Percentiles rank a stretch among this genome's conserved stretches.
These are phyloP conservation scores for Trichoderma pleuroti DNA, from an alignment of 2,329 filamentous ascomycete genomes.

Conservation along the genomic window DNA sequence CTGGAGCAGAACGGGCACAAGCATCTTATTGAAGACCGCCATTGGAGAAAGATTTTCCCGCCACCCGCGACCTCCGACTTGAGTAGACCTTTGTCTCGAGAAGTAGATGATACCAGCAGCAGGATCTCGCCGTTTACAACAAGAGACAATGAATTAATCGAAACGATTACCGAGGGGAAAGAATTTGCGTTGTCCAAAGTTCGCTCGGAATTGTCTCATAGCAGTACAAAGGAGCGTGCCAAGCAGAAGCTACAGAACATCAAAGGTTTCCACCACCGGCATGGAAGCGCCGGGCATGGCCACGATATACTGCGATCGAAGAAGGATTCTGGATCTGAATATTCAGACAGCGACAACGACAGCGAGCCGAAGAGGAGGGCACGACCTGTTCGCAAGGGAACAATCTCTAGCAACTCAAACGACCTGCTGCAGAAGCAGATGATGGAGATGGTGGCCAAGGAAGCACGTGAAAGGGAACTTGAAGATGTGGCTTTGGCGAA, in stretches of 20 bases:
- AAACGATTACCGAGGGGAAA: constrained; percentile 23
- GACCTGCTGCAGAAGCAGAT: constrained; percentile 60
- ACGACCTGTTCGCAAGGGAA: constrained; percentile 39
- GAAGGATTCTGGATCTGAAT: constrained; percentile 53
- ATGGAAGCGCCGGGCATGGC: constrained; percentile 47
- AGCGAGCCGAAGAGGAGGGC: constrained; percentile 35
- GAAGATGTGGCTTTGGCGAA: constrained; percentile 31
- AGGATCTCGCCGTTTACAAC: constrained; percentile 27
- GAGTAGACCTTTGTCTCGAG: constrained; percentile 32
- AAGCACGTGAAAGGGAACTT: constrained; percentile 45
- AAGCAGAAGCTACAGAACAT: constrained; percentile 58
- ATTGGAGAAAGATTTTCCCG: constrained; percentile 70
- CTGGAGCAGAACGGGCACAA: constrained; percentile 80
- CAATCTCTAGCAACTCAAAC: constrained; percentile 46
- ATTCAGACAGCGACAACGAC: constrained; percentile 56
- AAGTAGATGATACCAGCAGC: constrained; percentile 28
- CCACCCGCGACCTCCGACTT: constrained; percentile 35
- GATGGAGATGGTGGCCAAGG: constrained; percentile 56
- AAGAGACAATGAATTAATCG: constrained; percentile 26
- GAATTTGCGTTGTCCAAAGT: constrained; percentile 25
- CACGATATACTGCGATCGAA: constrained; percentile 53
- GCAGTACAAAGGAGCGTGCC: constrained; percentile 55
- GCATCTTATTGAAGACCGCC: constrained; percentile 71
- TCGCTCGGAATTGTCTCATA: constrained; percentile 45
- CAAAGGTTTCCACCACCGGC: constrained; percentile 52